phyloP scores from a whole-genome alignment of 768 basidiomycete genomes.

The Pleurotus citrinopileatus region DNA sequence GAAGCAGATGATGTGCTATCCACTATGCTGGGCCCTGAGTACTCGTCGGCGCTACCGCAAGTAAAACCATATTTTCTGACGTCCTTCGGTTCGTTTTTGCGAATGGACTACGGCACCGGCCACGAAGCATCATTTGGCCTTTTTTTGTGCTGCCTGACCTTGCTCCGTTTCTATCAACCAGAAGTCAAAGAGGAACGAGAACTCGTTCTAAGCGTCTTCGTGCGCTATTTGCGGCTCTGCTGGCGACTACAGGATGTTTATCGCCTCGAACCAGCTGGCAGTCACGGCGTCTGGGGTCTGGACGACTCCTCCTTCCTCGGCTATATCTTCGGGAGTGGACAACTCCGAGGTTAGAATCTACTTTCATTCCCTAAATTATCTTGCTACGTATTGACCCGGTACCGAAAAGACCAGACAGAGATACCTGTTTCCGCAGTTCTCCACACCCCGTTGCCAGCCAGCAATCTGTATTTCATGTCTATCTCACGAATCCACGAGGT shows the following conservation, averaged over 20 bases:
- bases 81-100: slow-evolving; percentile 86
- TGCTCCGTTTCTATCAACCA: slow-evolving; percentile 63
- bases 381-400: slow-evolving; percentile 10
- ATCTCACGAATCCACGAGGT: slow-evolving; percentile 78
- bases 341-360: slow-evolving; percentile 64
- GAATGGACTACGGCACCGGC: slow-evolving; percentile 96
- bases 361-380: slow-evolving; percentile 1
- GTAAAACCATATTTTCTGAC: slow-evolving; percentile 76
- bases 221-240: slow-evolving; percentile 77
- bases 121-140: slow-evolving; percentile 90
- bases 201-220: slow-evolving; percentile 59
- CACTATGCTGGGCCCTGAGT: slow-evolving; percentile 44
- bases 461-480: slow-evolving; percentile 80
- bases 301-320: slow-evolving; percentile 90
- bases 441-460: slow-evolving; percentile 50
- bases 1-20: slow-evolving; percentile 50
- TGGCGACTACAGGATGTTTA: slow-evolving; percentile 89
- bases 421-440: slow-evolving; percentile 68
- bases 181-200: slow-evolving; percentile 58
- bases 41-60: slow-evolving; percentile 49
- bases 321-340: slow-evolving; percentile 89
- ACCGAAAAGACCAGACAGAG: slow-evolving; percentile 53
- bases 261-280: slow-evolving; percentile 91
- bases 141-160: slow-evolving; percentile 70
- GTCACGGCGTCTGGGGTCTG: slow-evolving; percentile 97